Base-by-base conservation (phyloP, 176 grass and related monocot species). In the Pontederia paniculata region DNA sequence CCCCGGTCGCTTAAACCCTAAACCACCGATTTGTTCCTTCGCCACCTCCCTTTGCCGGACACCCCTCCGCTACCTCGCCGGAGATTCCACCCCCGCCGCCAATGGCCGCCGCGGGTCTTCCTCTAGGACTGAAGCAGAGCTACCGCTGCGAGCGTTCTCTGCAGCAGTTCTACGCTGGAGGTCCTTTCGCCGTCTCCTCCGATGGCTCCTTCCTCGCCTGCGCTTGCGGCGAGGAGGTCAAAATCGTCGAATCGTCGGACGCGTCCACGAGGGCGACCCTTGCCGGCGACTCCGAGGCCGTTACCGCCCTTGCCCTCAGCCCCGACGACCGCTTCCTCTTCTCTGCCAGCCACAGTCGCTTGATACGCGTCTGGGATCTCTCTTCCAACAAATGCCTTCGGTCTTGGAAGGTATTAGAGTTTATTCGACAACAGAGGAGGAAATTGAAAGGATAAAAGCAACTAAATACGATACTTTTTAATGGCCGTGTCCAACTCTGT, bases 121-220 rank as follows among this genome's bases (percentile, higher is more conserved):
- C 73, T 5, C 70, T 68, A 19, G 20, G 14, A 0, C 18, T 77
- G 0, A 96, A 87, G 79, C 75, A 63, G 66, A 96, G 79, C 79
- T 96, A 96, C 79, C 79, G 85, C 48, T 73, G 70, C 50, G 70
- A 80, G 42, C 67, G 70, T 45, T 96, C 85, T 12, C 60, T 96
- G 57, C 86, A 89, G 77, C 91, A 89, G 77, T 96, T 96, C 73
- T 96, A 89, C 46, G 75, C 77, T 5, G 90, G 90, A 12, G 85
- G 90, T 9, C 76, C 90, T 16, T 89, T 81, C 55, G 90, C 79
- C 21, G 70, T 89, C 54, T 83, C 73, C 49, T 69, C 59, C 19
- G 78, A 73, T 21, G 77, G 78, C 49, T 37, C 76, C 16, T 96
- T 86, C 70, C 73, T 96, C 55, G 90, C 79, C 3, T 96, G 85